Conservation (phyloP, 2,329 filamentous ascomycete genomes). For the Xenoacremonium recifei region DNA sequence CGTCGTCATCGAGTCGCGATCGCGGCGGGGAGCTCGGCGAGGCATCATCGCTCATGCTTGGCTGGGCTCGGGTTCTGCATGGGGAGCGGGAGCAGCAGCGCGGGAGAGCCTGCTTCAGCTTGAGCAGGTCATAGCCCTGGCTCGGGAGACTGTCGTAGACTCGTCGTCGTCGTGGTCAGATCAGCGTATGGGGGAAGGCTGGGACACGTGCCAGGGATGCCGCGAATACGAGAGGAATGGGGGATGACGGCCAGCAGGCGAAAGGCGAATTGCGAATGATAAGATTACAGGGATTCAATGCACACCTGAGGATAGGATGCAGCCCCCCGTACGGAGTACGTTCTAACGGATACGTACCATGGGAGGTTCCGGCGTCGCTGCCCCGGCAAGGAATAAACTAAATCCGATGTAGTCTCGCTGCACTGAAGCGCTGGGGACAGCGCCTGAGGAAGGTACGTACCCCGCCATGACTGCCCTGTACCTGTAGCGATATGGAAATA, state of each 20-base stretch:
- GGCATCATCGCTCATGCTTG: constrained; percentile 53
- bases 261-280: constrained; percentile 16
- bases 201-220: constrained; percentile 1
- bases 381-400: constrained; percentile 10
- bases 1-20: constrained; percentile 17
- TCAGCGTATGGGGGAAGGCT: neutral
- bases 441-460: constrained; percentile 18
- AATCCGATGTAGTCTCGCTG: too few relatives aligned
- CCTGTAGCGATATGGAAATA: too few relatives aligned
- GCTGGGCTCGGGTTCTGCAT: constrained; percentile 33
- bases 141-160: too few relatives aligned
- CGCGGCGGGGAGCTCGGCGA: constrained; percentile 40
- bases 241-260: constrained; percentile 1
- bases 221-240: neutral
- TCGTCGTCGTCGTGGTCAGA: constrained; percentile 20
- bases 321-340: too few relatives aligned
- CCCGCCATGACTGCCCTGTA: too few relatives aligned
- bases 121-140: too few relatives aligned
- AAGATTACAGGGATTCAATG: constrained; percentile 23
- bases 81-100: constrained; percentile 25
- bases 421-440: too few relatives aligned
- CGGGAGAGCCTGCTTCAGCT: too few relatives aligned
- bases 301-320: constrained; percentile 5
- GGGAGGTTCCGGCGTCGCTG: too few relatives aligned
- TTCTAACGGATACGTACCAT: neutral